Evolutionary conservation across 352 stramenopile species (phyloP).

Genomic region (Pythium guiyangense): DNA sequence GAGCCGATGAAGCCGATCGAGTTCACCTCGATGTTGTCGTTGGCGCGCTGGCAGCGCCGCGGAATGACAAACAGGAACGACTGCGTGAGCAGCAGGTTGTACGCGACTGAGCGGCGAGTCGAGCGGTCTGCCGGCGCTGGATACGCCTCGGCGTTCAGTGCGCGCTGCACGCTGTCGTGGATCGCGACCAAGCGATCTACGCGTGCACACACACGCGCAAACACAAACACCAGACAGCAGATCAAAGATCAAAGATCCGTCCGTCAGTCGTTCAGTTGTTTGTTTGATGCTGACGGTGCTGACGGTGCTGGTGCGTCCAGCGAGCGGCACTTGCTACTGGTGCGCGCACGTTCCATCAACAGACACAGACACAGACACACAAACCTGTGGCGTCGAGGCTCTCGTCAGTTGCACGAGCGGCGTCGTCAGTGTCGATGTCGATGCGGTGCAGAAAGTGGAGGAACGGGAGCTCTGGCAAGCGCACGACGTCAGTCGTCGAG

Average conservation of each 20-base stretch:
- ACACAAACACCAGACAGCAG: too few species aligned
- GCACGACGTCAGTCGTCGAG: too few species aligned
- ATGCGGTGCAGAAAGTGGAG: conserved; percentile 70
- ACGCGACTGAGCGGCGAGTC: conserved; percentile 37
- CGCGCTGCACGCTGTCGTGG: conserved; percentile 41
- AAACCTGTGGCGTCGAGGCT: conserved; percentile 41
- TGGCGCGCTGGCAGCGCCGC: too few species aligned
- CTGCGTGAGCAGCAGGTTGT: too few species aligned
- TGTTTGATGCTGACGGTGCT: too few species aligned
- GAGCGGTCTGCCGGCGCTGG: conserved; percentile 5
- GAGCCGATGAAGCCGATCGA: too few species aligned
- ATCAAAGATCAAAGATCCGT: too few species aligned
- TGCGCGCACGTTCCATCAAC: background rate
- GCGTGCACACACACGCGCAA: background rate
- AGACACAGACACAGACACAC: conserved; percentile 1
- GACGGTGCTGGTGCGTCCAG: conserved; percentile 3
- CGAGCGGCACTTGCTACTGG: background rate
- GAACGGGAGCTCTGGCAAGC: conserved; percentile 67
- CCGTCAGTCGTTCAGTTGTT: background rate
- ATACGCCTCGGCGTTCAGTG: conserved; percentile 39
- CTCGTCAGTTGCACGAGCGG: conserved; percentile 13
- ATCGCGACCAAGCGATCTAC: conserved; percentile 33
- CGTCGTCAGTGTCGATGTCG: conserved; percentile 19
- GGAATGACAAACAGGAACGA: too few species aligned
- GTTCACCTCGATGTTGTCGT: too few species aligned